Base-by-base conservation (phyloP, 2,329 filamentous ascomycete species). In the Stachybotrys echinatus region DNA sequence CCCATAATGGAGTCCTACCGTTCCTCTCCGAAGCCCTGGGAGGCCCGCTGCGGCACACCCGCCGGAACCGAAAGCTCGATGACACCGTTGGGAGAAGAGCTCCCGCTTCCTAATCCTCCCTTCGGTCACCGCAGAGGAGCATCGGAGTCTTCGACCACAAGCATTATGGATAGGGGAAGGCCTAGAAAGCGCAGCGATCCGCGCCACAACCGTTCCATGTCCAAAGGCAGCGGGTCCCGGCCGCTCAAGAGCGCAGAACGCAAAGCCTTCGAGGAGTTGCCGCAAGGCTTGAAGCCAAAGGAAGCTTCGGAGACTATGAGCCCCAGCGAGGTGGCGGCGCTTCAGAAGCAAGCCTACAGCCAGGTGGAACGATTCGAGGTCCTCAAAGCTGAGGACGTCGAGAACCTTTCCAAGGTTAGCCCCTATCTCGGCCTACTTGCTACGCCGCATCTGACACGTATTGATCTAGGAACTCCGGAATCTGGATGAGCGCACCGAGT, bases 401-500 rank as follows among this genome's bases (percentile, higher is more conserved):
- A 86, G 47, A 70, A 72, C 18, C 73, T 90, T 5, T 88, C 86
- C 17, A 80, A 79, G 66, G 81, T 83, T 69, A 59, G 72, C 53
- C 17, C 4, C n/a, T 5, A 8, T 43, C 21, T 12, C 17, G 23
- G 45, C 31, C 21, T 34, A 20, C 22, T 27, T 18, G 5, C 12
- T 18, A 45, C 17, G 21, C 20, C 31, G 17, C 12, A 34, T 38
- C 47, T 58, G 50, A 55, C 47, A 14, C 27, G 27, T 34, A 45
- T 23, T 12, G 10, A 22, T 48, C 21, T 55, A 86, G 80, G 88
- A 92, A 70, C 83, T 91, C 48, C 81, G 84, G 46, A 81, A 79
- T 51, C 74, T 92, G n/a, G 88, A 92, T 59, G 85, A 89, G 62
- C 81, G 87, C 50, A 88, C 85, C 49, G 86, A 90, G 56, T 91